Evolutionary conservation across 441 rosid genomes (phyloP), one percentile per base, ranked within the genome.

Genomic region (Arabidopsis hybrid): DNA sequence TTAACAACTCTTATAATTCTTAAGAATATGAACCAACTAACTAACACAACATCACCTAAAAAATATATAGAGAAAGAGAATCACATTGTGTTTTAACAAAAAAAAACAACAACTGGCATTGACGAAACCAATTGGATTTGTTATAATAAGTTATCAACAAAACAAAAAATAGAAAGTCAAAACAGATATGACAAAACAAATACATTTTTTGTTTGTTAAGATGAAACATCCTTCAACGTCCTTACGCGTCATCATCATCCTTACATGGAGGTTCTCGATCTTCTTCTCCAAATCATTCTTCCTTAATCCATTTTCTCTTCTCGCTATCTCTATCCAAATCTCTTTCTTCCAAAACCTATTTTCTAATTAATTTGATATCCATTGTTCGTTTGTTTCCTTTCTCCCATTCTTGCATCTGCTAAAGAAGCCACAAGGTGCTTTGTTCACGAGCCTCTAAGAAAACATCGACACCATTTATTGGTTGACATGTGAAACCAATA

Each of bases 191-290:
- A 13, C 36, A 68, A 68, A 66, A 74, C 78, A 67, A 60, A 74
- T n/a, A 75, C 67, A 75, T 36, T 34, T 35, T 61, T 45, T 61
- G 69, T 75, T 75, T 61, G 65, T 45, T 68, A 69, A 61, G 64
- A 75, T 75, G 79, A 68, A 55, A 60, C 58, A 67, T 4, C 56
- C 63, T 52, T 67, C 42, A 43, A 60, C 61, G 40, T 52, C 73
- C 38, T 67, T 75, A 67, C 67, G 68, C 73, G 73, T 75, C 68
- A 75, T 75, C 79, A 14, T 53, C 69, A 68, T 75, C 65, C 74
- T 68, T 53, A 75, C 79, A 64, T 46, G 59, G 65, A 69, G 35
- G 53, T 47, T 69, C 32, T 76, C 34, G 32, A 31, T 76, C 79
- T 57, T 51, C 67, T 63, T 70, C 51, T 63, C 61, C 38, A 9